These are phyloP conservation scores for Maudiozyma pseudohumilis DNA, from an alignment of 805 yeast genomes.

Conservation along the genomic window DNA sequence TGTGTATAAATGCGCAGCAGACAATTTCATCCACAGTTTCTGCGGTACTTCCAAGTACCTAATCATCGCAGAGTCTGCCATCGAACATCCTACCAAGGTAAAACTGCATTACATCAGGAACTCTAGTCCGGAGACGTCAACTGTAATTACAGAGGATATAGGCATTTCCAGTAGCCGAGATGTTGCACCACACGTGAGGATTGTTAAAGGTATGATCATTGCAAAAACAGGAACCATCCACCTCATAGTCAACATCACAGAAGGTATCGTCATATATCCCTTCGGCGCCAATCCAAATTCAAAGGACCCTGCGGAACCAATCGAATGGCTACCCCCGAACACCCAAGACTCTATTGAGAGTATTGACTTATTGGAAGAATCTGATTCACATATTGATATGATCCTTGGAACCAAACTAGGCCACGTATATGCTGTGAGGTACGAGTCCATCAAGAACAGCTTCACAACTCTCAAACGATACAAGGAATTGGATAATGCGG, in stretches of 20 bases:
- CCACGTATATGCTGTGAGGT: conserved; percentile 5
- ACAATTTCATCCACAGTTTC: conserved; percentile 10
- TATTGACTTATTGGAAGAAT: conserved; percentile 1
- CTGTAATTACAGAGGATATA: conserved; percentile 2
- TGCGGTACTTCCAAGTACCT: conserved; percentile 5
- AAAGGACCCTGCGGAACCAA: not conserved
- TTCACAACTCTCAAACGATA: conserved; percentile 6
- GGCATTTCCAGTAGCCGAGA: not conserved
- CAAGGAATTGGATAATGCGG: conserved; percentile 2
- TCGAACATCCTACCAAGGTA: conserved; percentile 3
- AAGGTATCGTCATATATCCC: conserved; percentile 11
- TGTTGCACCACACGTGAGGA: not conserved
- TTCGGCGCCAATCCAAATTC: conserved; percentile 1
- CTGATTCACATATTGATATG: not conserved
- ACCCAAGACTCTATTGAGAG: conserved; percentile 2
- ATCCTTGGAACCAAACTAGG: conserved; percentile 12
- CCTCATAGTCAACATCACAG: conserved; percentile 10
- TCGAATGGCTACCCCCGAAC: conserved; percentile 2
- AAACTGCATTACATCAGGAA: conserved; percentile 5
- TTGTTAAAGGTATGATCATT: conserved; percentile 6
- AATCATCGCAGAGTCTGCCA: conserved; percentile 8
- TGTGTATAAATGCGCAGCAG: conserved; percentile 5
- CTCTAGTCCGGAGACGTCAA: not conserved
- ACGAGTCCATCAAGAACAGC: conserved; percentile 3
- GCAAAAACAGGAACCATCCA: conserved; percentile 2